These are phyloP conservation scores for Ceratocystis eucalypticola DNA, from an alignment of 2,329 filamentous ascomycete genomes.

Conservation along the genomic window DNA sequence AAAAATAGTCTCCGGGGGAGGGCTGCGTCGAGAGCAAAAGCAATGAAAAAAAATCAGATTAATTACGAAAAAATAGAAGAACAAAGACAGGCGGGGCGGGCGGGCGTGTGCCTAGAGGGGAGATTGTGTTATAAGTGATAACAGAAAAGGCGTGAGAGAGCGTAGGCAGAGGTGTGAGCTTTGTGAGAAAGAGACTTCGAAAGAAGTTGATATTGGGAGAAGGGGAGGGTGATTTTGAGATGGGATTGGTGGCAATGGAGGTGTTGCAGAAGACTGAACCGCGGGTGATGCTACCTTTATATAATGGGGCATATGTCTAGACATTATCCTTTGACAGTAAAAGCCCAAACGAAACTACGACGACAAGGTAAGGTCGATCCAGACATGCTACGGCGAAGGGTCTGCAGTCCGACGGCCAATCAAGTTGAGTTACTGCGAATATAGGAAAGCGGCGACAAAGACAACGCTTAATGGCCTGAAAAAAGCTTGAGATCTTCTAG, in stretches of 20 bases:
- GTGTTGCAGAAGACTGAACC: no score
- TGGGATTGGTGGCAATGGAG: neutral
- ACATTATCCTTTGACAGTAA: no score
- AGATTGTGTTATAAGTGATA: neutral
- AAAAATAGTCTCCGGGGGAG: constrained; percentile 9
- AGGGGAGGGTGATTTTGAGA: neutral
- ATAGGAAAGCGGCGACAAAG: no score
- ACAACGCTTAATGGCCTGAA: no score
- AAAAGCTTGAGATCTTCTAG: no score
- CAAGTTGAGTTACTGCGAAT: no score
- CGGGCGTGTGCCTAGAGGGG: neutral
- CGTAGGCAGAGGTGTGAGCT: neutral
- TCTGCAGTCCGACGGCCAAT: no score
- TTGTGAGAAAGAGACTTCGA: neutral
- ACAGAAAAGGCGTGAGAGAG: neutral
- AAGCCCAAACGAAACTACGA: no score
- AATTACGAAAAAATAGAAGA: neutral
- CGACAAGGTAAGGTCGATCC: no score
- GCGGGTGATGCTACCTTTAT: no score
- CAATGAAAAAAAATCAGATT: neutral
- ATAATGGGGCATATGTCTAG: no score
- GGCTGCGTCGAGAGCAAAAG: neutral
- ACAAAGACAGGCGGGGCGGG: neutral
- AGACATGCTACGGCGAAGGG: no score
- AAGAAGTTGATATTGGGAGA: neutral